Evolutionary conservation across 257 asterid species (phyloP), one percentile per base, ranked within the genome.

Genomic region (Coffea canephora): DNA sequence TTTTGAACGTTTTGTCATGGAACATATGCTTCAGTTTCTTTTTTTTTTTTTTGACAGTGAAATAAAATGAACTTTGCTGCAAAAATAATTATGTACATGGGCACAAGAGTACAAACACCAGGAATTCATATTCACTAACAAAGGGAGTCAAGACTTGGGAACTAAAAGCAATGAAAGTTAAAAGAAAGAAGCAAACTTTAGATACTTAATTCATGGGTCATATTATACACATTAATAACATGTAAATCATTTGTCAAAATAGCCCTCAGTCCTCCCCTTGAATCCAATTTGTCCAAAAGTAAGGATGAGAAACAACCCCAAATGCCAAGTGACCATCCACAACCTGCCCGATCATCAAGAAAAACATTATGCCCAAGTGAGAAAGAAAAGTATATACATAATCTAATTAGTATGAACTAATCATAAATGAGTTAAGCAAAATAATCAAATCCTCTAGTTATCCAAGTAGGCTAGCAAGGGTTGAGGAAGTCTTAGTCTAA

Each of bases 211-310:
- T 23, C 62, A 3, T 54, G 27, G 62, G 27, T 31, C n/a, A 54
- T 69, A 75, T 68, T 77, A 50, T 77, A 71, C 78, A 77, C 74
- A 82, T 69, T 34, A 77, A 71, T 34, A 12, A 65, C 55, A 45
- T 62, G 3, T 13, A 84, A 84, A 36, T 31, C 52, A 81, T 75
- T 66, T 85, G 5, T 75, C 87, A 73, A 92, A 94, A 87, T 94
- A 93, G 8, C 87, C 86, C 79, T 94, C 98, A 57, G 96, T 87
- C 97, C 98, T 91, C 74, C 99, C 99, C 89, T 93, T 95, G 96
- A 95, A 95, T 48, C 99, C 98, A 91, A 93, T 95, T 79, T 95
- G 99, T 14, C 99, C 99, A 70, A 95, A 93, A 49, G 98, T 95
- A 34, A 95, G 92, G 81, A 87, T 69, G 50, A 95, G 0, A 83